Conservation (phyloP, 2,329 filamentous ascomycete species). For the Colletotrichum somersetense region DNA sequence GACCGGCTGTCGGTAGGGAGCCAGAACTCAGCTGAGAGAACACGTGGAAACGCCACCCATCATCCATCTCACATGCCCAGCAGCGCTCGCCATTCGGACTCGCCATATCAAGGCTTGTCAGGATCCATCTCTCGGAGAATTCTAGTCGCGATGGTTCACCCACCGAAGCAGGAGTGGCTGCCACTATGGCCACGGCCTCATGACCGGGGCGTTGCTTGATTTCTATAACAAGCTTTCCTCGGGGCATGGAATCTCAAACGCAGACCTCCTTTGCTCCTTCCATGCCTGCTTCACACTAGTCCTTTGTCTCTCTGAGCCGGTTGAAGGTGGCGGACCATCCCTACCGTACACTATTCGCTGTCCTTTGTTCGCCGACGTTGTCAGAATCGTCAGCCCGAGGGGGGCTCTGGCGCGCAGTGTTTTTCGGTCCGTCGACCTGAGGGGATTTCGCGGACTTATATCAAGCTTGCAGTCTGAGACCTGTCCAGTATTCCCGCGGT, state of each 20-base stretch:
- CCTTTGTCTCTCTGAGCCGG: constrained; percentile 23
- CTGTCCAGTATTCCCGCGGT: not conserved
- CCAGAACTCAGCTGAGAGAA: constrained; percentile 12
- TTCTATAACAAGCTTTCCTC: not conserved
- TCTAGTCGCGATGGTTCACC: constrained; percentile 11
- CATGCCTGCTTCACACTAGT: not conserved
- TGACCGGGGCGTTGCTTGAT: not conserved
- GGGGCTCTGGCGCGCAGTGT: not conserved
- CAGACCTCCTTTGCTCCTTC: constrained; percentile 5
- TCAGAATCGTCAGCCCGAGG: not conserved
- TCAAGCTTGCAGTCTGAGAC: constrained; percentile 19
- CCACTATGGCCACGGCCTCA: not conserved
- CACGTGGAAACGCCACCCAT: constrained; percentile 18
- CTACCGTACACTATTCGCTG: constrained; percentile 12
- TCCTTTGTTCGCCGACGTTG: constrained; percentile 28
- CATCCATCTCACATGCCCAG: not conserved
- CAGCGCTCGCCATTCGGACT: not conserved
- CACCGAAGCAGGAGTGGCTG: constrained; percentile 10
- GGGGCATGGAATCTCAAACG: constrained; percentile 26
- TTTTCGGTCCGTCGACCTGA: not conserved
- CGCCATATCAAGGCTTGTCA: constrained; percentile 4
- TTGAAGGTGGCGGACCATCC: not conserved
- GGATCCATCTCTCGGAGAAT: not conserved
- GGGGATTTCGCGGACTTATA: constrained; percentile 15
- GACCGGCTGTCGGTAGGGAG: not conserved